Evolutionary conservation across 495 filamentous ascomycete genomes (phyloP).

Genomic region (Podospora pseudoanserina): DNA sequence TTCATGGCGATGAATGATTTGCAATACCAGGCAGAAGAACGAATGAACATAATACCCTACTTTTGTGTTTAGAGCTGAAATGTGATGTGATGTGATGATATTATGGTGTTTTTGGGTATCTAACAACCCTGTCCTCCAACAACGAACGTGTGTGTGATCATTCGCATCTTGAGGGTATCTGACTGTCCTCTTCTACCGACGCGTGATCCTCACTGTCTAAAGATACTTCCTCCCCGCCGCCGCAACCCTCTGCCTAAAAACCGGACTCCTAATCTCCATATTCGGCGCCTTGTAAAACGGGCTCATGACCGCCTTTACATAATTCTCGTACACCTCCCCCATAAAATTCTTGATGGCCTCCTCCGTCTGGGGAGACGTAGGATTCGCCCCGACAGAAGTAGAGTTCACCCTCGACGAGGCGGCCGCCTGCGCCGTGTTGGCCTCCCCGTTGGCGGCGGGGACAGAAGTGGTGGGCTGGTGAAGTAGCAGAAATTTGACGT

Average conservation of each 20-base stretch:
- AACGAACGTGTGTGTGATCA: background rate
- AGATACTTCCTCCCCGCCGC: slow-evolving; percentile 93
- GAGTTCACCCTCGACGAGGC: slow-evolving; percentile 45
- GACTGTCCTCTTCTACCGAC: no score
- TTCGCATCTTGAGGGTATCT: background rate
- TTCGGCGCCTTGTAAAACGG: slow-evolving; percentile 78
- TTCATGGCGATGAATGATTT: background rate
- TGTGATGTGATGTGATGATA: background rate
- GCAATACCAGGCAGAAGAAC: background rate
- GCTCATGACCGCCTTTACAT: slow-evolving; percentile 95
- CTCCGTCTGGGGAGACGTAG: slow-evolving; percentile 80
- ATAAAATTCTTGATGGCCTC: slow-evolving; percentile 94
- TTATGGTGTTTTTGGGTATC: background rate
- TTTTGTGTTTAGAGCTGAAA: background rate
- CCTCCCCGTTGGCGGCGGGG: slow-evolving; percentile 17
- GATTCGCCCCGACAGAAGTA: slow-evolving; percentile 72
- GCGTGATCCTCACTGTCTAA: background rate
- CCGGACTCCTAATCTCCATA: slow-evolving; percentile 75
- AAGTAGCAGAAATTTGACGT: slow-evolving; percentile 83
- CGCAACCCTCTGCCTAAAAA: slow-evolving; percentile 75
- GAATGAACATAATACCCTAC: background rate
- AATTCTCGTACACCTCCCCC: slow-evolving; percentile 86
- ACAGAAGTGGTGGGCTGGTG: slow-evolving; percentile 62
- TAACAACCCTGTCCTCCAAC: background rate
- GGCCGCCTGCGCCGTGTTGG: background rate